phyloP scores from a whole-genome alignment of 2,329 filamentous ascomycete genomes.

The Microthyrium microscopicum region DNA sequence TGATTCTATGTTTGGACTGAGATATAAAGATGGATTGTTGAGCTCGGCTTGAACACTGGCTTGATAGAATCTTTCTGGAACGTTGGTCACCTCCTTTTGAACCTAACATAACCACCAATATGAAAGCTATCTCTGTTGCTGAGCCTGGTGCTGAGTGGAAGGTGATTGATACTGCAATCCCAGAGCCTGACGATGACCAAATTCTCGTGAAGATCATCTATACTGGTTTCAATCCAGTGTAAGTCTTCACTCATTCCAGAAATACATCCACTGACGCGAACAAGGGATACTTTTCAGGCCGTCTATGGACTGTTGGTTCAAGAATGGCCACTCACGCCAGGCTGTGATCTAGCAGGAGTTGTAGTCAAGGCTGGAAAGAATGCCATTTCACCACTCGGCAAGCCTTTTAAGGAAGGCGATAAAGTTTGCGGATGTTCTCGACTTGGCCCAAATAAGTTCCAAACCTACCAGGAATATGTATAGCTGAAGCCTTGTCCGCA shows the following conservation, averaged over 20 bases:
- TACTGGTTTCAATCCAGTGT: constrained; percentile 19
- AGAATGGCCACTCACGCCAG: constrained; percentile 17
- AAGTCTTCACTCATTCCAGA: constrained; percentile 7
- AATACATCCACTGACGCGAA: not conserved
- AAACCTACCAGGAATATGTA: constrained; percentile 16
- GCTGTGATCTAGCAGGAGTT: constrained; percentile 16
- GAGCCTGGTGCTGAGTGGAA: constrained; percentile 8
- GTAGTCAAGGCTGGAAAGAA: constrained; percentile 17
- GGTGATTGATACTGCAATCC: constrained; percentile 11
- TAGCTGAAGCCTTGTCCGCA: no score
- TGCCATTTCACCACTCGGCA: constrained; percentile 11
- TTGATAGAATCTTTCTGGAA: no score
- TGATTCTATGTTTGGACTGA: no score
- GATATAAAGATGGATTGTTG: no score
- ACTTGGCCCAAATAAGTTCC: constrained; percentile 13
- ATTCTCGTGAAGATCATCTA: constrained; percentile 18
- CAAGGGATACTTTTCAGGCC: constrained; percentile 15
- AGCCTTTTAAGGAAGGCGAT: constrained; percentile 16
- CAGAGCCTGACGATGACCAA: constrained; percentile 14
- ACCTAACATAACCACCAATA: constrained; percentile 7
- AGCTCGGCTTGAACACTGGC: no score
- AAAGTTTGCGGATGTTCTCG: constrained; percentile 18
- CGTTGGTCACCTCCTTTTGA: no score
- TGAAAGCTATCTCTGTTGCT: constrained; percentile 11
- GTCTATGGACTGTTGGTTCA: constrained; percentile 15